Evolutionary conservation across 805 yeast genomes (phyloP).

Genomic region (Yarrowia sp.): DNA sequence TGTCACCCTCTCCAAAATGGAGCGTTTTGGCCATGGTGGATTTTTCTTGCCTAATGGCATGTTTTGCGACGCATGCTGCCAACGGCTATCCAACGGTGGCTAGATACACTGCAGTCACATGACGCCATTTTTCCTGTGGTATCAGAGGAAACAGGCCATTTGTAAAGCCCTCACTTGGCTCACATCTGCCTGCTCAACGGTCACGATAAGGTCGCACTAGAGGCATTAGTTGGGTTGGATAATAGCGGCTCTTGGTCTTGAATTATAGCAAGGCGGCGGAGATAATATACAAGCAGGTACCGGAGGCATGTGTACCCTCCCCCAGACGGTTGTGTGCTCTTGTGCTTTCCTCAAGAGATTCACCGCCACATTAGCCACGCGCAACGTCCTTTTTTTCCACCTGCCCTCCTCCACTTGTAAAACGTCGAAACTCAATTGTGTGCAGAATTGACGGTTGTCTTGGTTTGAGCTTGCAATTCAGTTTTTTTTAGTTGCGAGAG

Average conservation of each 20-base stretch:
- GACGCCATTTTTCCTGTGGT: not conserved
- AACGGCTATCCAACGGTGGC: not conserved
- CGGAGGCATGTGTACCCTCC: no score
- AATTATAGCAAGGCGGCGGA: not conserved
- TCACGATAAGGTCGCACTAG: not conserved
- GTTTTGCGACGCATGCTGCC: not conserved
- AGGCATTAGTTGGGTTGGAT: not conserved
- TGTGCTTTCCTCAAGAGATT: not conserved
- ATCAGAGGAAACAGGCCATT: not conserved
- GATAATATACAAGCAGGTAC: not conserved
- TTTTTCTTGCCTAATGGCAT: not conserved
- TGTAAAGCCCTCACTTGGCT: not conserved
- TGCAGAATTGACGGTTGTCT: not conserved
- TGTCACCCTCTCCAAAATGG: no score
- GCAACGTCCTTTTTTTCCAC: not conserved
- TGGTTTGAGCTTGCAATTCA: not conserved
- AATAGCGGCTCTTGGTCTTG: not conserved
- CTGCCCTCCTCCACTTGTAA: not conserved
- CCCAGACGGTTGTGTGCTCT: no score
- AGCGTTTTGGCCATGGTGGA: no score
- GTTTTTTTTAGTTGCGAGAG: not conserved
- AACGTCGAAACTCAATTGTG: conserved; percentile 1
- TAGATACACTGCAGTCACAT: not conserved
- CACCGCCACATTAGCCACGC: not conserved
- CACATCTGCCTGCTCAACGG: not conserved